A percentile compares a stretch with the other conserved stretches of the same genome.
These are phyloP conservation scores for Conticribra guillardii DNA, from an alignment of 108 stramenopile genomes.

Conservation along the genomic window DNA sequence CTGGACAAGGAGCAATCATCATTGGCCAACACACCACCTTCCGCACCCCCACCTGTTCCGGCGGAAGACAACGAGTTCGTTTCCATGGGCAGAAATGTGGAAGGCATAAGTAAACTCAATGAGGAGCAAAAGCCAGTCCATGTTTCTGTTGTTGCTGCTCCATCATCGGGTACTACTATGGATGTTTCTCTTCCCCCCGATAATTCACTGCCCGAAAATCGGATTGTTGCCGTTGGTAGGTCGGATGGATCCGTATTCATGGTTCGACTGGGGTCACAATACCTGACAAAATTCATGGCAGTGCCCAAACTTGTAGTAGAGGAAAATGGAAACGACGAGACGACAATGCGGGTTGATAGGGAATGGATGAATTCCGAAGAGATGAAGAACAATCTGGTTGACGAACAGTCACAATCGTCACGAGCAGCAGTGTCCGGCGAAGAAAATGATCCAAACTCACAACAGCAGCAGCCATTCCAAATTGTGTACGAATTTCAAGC, in stretches of 20 bases:
- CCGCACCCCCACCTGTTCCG: conserved; percentile 1
- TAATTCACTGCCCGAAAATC: conserved; percentile 18
- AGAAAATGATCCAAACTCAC: too few species aligned
- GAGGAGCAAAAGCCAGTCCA: conserved; percentile 4
- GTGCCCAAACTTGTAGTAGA: conserved; percentile 25
- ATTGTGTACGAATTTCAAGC: conserved; percentile 45
- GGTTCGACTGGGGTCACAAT: conserved; percentile 55
- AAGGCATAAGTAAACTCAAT: background rate
- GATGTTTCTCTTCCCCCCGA: conserved; percentile 32
- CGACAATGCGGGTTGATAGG: background rate
- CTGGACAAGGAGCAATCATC: conserved; percentile 25
- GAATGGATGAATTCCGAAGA: conserved; percentile 26
- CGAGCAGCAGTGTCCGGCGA: conserved; percentile 1
- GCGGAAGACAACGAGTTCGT: background rate
- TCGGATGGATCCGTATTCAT: conserved; percentile 68
- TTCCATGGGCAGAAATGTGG: background rate
- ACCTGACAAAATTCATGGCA: conserved; percentile 54
- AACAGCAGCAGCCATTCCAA: conserved; percentile 50
- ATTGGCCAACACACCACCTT: conserved; percentile 1
- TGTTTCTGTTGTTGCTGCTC: conserved; percentile 32
- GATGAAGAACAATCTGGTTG: background rate
- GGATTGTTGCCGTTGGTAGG: conserved; percentile 55
- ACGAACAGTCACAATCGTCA: background rate
- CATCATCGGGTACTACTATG: conserved; percentile 9
- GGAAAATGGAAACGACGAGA: conserved; percentile 7